Conservation (phyloP, 305 asterid species). For the Fraxinus latifolia region DNA sequence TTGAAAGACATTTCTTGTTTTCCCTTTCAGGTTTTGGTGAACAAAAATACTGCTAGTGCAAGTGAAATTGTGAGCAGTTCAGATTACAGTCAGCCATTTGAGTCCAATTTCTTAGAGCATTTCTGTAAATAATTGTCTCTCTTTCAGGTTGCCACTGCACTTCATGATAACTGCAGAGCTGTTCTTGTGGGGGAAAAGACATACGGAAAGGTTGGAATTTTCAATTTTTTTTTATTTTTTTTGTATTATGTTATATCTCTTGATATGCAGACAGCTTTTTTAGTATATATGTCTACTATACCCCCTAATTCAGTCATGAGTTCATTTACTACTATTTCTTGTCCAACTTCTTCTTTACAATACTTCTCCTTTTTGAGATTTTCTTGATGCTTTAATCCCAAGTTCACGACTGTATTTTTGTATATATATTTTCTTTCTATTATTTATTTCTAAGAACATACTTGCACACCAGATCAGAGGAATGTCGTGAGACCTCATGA, state of each 20-base stretch:
- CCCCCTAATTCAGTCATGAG: not conserved
- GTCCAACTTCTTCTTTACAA: not conserved
- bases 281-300: not conserved
- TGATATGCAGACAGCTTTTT: not conserved
- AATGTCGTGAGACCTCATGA: constrained; percentile 3
- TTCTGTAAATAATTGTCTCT: constrained; percentile 20
- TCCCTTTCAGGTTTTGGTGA: constrained; percentile 85
- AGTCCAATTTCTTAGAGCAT: constrained; percentile 8
- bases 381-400: not conserved
- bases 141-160: constrained; percentile 96
- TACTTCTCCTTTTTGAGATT: not conserved
- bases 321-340: constrained; percentile 5
- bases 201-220: constrained; percentile 71
- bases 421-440: not conserved
- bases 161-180: constrained; percentile 97
- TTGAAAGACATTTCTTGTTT: not conserved
- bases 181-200: constrained; percentile 97
- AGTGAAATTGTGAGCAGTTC: constrained; percentile 91
- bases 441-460: not conserved
- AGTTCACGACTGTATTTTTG: not conserved
- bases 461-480: not conserved
- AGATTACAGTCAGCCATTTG: constrained; percentile 17
- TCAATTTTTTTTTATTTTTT: not conserved
- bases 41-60: constrained; percentile 93
- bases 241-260: not conserved